These are phyloP conservation scores for Sporothrix protearum DNA, from an alignment of 2,329 filamentous ascomycete genomes.

Conservation along the genomic window DNA sequence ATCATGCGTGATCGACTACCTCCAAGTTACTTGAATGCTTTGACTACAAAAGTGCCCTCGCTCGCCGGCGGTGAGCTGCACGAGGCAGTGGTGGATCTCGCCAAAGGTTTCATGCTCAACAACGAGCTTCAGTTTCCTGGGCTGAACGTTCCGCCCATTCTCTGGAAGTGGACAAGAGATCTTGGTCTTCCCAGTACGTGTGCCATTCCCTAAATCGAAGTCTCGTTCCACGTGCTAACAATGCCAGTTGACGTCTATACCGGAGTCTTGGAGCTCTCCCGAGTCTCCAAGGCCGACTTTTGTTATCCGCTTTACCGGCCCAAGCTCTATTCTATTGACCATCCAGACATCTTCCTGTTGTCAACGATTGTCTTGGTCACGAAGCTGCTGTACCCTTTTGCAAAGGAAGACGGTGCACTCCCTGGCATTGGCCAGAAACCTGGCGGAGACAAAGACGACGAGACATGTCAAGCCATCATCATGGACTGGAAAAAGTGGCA, in stretches of 20 bases:
- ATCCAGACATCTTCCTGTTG: slow-evolving; percentile 73
- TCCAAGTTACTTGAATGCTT: slow-evolving; percentile 53
- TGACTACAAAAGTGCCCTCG: slow-evolving; percentile 50
- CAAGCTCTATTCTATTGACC: slow-evolving; percentile 49
- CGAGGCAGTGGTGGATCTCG: slow-evolving; percentile 56
- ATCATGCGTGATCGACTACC: slow-evolving; percentile 65
- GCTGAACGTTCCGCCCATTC: slow-evolving; percentile 64
- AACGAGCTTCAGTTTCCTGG: slow-evolving; percentile 69
- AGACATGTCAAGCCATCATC: slow-evolving; percentile 44
- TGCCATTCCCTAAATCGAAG: not conserved
- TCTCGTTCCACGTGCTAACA: slow-evolving; percentile 31
- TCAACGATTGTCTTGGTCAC: slow-evolving; percentile 68
- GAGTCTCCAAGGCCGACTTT: slow-evolving; percentile 52
- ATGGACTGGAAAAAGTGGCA: slow-evolving; percentile 75
- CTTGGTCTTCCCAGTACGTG: slow-evolving; percentile 69
- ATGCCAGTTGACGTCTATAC: slow-evolving; percentile 61
- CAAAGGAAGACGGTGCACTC: slow-evolving; percentile 34
- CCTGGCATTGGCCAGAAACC: slow-evolving; percentile 14
- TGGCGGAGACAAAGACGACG: not conserved
- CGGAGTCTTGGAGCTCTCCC: slow-evolving; percentile 55
- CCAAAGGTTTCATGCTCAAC: slow-evolving; percentile 61
- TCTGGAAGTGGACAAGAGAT: slow-evolving; percentile 66
- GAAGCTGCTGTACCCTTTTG: slow-evolving; percentile 74
- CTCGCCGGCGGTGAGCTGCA: slow-evolving; percentile 61
- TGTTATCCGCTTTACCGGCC: slow-evolving; percentile 50